A percentile compares a stretch with the other conserved stretches of the same genome.
These are phyloP conservation scores for Fusarium bactridioides DNA, from an alignment of 2,329 filamentous ascomycete genomes.

Conservation along the genomic window DNA sequence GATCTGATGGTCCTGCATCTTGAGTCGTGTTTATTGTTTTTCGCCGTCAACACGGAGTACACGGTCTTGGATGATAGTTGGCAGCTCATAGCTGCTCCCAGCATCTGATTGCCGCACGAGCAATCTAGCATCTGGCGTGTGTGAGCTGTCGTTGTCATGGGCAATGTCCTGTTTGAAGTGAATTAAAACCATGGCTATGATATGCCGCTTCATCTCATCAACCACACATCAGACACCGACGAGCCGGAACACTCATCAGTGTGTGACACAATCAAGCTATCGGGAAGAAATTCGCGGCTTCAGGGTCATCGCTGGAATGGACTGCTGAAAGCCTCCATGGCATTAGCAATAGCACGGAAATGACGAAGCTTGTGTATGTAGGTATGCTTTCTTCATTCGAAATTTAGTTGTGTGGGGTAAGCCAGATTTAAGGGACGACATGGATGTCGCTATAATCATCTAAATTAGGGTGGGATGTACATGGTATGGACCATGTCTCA, in stretches of 20 bases:
- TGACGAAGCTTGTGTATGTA: conserved; percentile 6
- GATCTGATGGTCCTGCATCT: conserved; percentile 14
- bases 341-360: conserved; percentile 15
- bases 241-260: not conserved
- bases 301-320: not conserved
- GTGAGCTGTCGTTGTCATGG: conserved; percentile 2
- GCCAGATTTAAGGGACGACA: not conserved
- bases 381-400: not conserved
- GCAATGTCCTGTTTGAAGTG: not conserved
- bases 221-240: conserved; percentile 1
- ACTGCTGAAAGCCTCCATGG: not conserved
- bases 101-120: conserved; percentile 27
- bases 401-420: conserved; percentile 15
- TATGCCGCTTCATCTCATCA: not conserved
- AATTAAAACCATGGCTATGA: not conserved
- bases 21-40: conserved; percentile 28
- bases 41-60: not conserved
- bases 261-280: conserved; percentile 1
- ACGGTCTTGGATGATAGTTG: not conserved
- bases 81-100: conserved; percentile 1
- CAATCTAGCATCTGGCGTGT: conserved; percentile 21
- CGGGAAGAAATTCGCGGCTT: not conserved
- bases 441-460: not conserved
- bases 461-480: not conserved
- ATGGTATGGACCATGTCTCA: not conserved